Base-by-base conservation (phyloP, 495 filamentous ascomycete species). In the Recurvomyces mirabilis region DNA sequence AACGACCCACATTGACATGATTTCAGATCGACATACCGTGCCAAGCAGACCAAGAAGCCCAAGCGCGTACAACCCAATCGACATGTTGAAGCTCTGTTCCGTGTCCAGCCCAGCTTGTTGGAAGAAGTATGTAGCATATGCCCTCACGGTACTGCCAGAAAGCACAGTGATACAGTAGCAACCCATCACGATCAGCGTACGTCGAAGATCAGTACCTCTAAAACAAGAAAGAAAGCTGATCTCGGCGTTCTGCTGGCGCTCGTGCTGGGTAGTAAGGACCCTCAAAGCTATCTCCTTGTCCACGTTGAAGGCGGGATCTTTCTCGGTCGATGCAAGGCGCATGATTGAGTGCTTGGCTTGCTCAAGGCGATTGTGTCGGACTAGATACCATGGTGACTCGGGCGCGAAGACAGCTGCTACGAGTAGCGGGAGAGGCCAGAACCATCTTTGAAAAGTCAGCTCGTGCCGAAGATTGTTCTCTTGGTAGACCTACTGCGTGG, bases 361-460 rank as follows among this genome's bases (percentile, higher is more conserved):
- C 32, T 11, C 6, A 35, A 30, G 26, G 23, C 70, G 72, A 9
- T 77, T 79, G 49, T 71, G 77, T 7, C 82, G 73, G 40, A 87
- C 78, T 14, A 85, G 71, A 81, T 81, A 87, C 82, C 80, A 87
- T 0, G 83, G 83, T 0, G 72, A 78, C 59, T 88, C 83, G 2
- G 83, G 83, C 0, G 81, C 81, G 17, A 84, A 70, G 33, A 63
- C 65, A 41, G 83, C 76, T n/a, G 74, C 79, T 43, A 84, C 65
- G 38, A 82, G 70, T 3, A 88, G 66, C 2, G 82, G 82, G 4
- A 81, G 50, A 0, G 82, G 82, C 82, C 82, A 88, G 70, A 88
- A 79, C 82, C 83, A 88, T 61, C n/a, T n/a, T n/a, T n/a, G n/a
- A n/a, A n/a, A n/a, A n/a, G n/a, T n/a, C n/a, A n/a, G n/a, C n/a